These are phyloP conservation scores for Exophiala aquamarina DNA, from an alignment of 2,329 filamentous ascomycete species.

Conservation along the genomic window DNA sequence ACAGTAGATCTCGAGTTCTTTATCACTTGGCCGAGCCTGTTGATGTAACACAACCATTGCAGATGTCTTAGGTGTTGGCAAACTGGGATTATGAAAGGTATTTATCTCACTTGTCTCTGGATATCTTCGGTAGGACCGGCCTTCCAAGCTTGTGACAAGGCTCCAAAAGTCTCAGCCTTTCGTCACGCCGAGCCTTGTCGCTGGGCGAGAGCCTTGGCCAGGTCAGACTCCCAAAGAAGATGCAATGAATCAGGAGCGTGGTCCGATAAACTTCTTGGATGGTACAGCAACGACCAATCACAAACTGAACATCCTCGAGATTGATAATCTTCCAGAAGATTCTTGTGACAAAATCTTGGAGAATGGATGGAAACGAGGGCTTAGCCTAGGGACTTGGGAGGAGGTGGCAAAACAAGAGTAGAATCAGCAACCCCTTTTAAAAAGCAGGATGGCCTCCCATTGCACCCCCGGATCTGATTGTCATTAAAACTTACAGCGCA, in stretches of 20 bases:
- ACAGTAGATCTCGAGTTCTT: too few species aligned
- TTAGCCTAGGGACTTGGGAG: not conserved
- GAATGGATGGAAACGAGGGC: not conserved
- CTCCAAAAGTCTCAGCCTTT: slow-evolving; percentile 1
- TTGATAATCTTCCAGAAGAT: too few species aligned
- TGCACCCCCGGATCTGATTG: not conserved
- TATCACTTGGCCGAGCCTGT: too few species aligned
- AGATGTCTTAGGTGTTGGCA: not conserved
- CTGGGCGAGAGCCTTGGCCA: not conserved
- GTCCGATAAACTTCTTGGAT: not conserved
- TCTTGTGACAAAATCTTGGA: too few species aligned
- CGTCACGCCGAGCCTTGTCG: not conserved
- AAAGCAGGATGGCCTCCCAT: not conserved
- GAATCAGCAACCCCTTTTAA: not conserved
- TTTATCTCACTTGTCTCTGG: not conserved
- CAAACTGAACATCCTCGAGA: not conserved
- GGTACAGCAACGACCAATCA: not conserved
- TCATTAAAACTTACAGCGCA: not conserved
- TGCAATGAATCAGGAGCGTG: not conserved
- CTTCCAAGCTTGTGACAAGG: not conserved
- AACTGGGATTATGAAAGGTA: not conserved
- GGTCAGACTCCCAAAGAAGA: not conserved
- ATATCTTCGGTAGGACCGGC: not conserved
- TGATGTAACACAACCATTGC: too few species aligned
- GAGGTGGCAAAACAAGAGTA: not conserved